Base-by-base conservation (phyloP, 2,329 filamentous ascomycete species). In the Beauveria brongniartii region DNA sequence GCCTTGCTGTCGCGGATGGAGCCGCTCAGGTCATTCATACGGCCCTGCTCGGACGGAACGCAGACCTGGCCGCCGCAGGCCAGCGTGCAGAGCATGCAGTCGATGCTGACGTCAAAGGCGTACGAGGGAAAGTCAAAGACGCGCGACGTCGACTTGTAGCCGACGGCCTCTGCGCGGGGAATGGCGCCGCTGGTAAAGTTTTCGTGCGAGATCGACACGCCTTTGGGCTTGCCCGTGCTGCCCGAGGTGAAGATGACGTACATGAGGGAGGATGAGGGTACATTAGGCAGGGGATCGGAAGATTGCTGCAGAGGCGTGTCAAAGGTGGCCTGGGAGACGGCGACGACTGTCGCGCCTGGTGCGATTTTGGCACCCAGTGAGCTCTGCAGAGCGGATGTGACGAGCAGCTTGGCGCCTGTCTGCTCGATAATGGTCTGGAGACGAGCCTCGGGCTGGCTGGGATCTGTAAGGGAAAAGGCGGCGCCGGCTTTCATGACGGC, bases 231-330 rank as follows among this genome's bases (percentile, higher is more conserved):
- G 7, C 85, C 84, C 0, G 85, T 87, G 62, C 82, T 87, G 16
- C 84, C 84, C 0, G 84, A 87, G 12, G 84, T 87, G 68, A 86
- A 87, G 67, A 87, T 85, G 66, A 86, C 81, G 63, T 81, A 82
- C 40, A 80, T 74, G 9, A 77, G 74, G 1, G 73, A 70, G 5
- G 69, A 69, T 2, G 77, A 65, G 3, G 85, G 70, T n/a, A 80
- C 75, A 0, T 61, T 54, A 0, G 75, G 75, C 1, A 77, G 66
- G 10, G 54, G 41, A 55, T 64, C 41, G 51, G 65, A 3, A 64
- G 62, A 8, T 63, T 62, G 34, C 62, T 63, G 18, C 59, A 62
- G 16, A 63, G 65, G 20, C 20, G 57, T 62, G 53, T 69, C 66
- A 43, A 72, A 65, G 43, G 70, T 66, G 5, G 69, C 65, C 47